Conservation (phyloP, 805 yeast genomes). For the Wickerhamomyces bisporus region DNA sequence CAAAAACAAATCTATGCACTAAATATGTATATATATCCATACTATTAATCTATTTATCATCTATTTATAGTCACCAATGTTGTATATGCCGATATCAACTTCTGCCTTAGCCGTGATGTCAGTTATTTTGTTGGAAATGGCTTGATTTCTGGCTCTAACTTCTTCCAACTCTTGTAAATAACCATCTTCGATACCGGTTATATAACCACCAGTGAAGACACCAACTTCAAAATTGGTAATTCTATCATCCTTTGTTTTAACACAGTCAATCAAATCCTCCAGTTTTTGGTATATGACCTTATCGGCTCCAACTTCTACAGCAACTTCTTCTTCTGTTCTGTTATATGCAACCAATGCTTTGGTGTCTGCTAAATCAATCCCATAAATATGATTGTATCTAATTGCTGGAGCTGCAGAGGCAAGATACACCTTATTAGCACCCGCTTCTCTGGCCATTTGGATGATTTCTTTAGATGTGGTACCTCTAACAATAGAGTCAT, state of each 20-base stretch:
- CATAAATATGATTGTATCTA: constrained; percentile 91
- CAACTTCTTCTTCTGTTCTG: constrained; percentile 69
- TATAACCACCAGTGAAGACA: constrained; percentile 90
- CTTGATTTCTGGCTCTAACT: constrained; percentile 73
- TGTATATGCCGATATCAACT: constrained; percentile 57
- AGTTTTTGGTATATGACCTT: constrained; percentile 83
- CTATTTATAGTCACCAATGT: constrained; percentile 45
- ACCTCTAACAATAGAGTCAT: constrained; percentile 96
- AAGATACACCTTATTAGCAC: constrained; percentile 90
- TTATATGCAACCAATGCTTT: constrained; percentile 88
- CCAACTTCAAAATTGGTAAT: constrained; percentile 84
- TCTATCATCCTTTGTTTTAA: constrained; percentile 39
- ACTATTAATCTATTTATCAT: neutral
- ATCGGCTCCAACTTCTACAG: constrained; percentile 82
- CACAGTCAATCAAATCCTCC: constrained; percentile 78
- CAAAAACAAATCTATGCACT: neutral
- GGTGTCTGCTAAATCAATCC: constrained; percentile 95
- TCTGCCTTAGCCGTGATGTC: constrained; percentile 74
- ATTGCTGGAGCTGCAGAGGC: constrained; percentile 99
- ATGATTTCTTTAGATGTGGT: constrained; percentile 96
- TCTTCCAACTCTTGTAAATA: constrained; percentile 79
- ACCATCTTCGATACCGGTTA: constrained; percentile 88
- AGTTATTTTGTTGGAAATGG: constrained; percentile 43
- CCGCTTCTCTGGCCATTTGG: constrained; percentile 98
- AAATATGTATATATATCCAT: neutral